Conservation (phyloP, 768 basidiomycete genomes). For the Lactarius pseudohatsudake region DNA sequence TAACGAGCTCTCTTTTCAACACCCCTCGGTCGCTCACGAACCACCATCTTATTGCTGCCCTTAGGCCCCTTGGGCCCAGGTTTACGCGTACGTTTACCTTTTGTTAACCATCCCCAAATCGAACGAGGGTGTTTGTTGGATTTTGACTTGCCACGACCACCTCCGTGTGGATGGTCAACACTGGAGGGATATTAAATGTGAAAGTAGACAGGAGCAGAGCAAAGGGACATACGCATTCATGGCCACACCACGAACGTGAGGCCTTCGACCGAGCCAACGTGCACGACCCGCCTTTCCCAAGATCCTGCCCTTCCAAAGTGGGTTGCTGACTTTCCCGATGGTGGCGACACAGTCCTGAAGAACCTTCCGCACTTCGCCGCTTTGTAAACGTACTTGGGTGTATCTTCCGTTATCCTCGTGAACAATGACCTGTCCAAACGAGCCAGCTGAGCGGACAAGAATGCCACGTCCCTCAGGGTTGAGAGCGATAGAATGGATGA, state of each 20-base stretch:
- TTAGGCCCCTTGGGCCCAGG: conserved; percentile 90
- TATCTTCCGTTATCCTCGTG: conserved; percentile 74
- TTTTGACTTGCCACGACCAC: conserved; percentile 97
- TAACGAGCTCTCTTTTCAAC: conserved; percentile 44
- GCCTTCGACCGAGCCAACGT: conserved; percentile 84
- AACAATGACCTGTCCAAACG: conserved; percentile 76
- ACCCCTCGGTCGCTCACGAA: conserved; percentile 82
- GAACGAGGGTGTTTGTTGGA: conserved; percentile 92
- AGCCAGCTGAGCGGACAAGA: conserved; percentile 88
- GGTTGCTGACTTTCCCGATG: conserved; percentile 89
- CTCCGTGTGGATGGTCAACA: conserved; percentile 92
- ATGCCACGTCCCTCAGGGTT: conserved; percentile 71
- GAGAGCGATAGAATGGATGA: conserved; percentile 84
- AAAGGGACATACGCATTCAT: conserved; percentile 80
- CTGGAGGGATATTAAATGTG: conserved; percentile 40
- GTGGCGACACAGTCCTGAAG: conserved; percentile 81
- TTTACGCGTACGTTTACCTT: conserved; percentile 90
- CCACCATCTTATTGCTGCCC: conserved; percentile 86
- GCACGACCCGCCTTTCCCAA: conserved; percentile 91
- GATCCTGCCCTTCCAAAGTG: conserved; percentile 78
- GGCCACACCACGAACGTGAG: conserved; percentile 89
- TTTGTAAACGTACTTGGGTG: conserved; percentile 81
- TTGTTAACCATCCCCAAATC: conserved; percentile 90
- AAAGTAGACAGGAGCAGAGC: not conserved
- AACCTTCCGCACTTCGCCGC: conserved; percentile 90